A percentile compares a stretch with the other conserved stretches of the same genome.
Evolutionary conservation across 2,329 filamentous ascomycete genomes (phyloP).

Genomic region (Akanthomyces muscarius): DNA sequence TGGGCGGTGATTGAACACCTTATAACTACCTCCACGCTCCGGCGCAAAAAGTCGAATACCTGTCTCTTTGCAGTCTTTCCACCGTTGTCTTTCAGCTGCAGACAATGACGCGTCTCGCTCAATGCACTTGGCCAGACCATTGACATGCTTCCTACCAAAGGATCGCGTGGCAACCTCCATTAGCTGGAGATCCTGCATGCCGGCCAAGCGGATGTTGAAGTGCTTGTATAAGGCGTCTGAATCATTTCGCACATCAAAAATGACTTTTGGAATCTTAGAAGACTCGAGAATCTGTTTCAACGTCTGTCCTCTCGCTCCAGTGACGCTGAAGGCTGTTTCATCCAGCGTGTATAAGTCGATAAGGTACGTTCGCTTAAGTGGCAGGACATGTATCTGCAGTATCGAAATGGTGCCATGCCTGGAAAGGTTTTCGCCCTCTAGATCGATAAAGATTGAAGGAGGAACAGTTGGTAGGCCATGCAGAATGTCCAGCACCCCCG

Average conservation of each 20-base stretch:
- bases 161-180: slow-evolving; percentile 45
- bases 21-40: slow-evolving; percentile 39
- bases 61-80: slow-evolving; percentile 33
- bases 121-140: slow-evolving; percentile 30
- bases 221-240: slow-evolving; percentile 50
- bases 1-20: slow-evolving; percentile 46
- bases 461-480: no score
- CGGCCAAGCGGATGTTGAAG: slow-evolving; percentile 39
- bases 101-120: slow-evolving; percentile 24
- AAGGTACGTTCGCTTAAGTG: no score
- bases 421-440: no score
- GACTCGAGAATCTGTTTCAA: neutral
- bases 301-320: no score
- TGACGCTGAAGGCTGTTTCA: no score
- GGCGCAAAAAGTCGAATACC: slow-evolving; percentile 38
- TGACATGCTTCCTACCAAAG: slow-evolving; percentile 19
- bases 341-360: no score
- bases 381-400: no score
- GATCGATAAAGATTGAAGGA: no score
- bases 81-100: slow-evolving; percentile 21
- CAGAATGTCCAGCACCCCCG: no score
- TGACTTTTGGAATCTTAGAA: slow-evolving; percentile 40
- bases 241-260: slow-evolving; percentile 58
- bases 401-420: no score
- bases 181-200: slow-evolving; percentile 52